A percentile compares a stretch with the other conserved stretches of the same genome.
Conservation (phyloP, 495 filamentous ascomycete genomes). For the Penicilliopsis zonata region DNA sequence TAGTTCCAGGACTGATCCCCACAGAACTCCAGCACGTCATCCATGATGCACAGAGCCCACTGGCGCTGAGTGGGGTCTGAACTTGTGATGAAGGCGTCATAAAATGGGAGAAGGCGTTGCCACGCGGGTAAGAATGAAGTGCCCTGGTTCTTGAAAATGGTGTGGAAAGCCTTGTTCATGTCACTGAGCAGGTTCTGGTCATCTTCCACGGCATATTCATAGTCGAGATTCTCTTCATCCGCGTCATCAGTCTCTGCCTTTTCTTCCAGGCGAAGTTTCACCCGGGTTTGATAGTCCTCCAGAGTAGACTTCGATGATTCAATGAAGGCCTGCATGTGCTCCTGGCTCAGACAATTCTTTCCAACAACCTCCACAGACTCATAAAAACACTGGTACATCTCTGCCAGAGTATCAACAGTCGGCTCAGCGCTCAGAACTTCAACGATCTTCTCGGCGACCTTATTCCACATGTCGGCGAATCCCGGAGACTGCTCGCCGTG, state of each 20-base stretch:
- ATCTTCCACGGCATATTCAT: conserved; percentile 80
- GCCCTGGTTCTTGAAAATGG: conserved; percentile 93
- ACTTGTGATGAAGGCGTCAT: conserved; percentile 74
- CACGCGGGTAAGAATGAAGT: conserved; percentile 72
- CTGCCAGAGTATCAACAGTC: conserved; percentile 88
- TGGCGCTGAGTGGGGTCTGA: conserved; percentile 85
- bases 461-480: conserved; percentile 68
- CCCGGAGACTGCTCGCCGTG: conserved; percentile 67
- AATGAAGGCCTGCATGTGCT: conserved; percentile 80
- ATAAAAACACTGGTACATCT: conserved; percentile 99
- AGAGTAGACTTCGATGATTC: conserved; percentile 70
- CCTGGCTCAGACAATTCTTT: conserved; percentile 59
- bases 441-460: conserved; percentile 78
- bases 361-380: conserved; percentile 94
- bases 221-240: conserved; percentile 61
- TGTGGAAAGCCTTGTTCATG: conserved; percentile 99
- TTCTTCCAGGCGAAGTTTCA: conserved; percentile 68
- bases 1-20: conserved; percentile 74
- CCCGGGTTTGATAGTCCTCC: conserved; percentile 82
- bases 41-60: conserved; percentile 97
- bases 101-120: conserved; percentile 73
- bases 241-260: conserved; percentile 66
- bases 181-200: conserved; percentile 94
- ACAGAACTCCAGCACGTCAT: conserved; percentile 97
- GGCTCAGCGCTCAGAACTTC: conserved; percentile 94